A percentile compares a stretch with the other conserved stretches of the same genome.
Conservation (phyloP, 2,329 filamentous ascomycete species). For the Metarhizium rileyi region DNA sequence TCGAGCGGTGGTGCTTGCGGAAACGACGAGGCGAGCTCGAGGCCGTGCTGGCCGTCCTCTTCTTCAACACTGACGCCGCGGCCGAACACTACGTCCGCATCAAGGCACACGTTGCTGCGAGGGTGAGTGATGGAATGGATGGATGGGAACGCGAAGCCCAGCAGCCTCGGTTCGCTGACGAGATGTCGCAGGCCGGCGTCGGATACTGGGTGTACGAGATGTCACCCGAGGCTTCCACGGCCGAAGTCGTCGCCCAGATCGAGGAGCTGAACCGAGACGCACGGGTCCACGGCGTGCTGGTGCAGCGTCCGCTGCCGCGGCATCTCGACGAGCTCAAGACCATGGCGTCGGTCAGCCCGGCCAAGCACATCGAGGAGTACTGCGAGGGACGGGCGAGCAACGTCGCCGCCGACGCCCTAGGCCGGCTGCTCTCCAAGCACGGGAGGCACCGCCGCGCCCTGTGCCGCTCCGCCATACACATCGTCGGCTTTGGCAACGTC, state of each 20-base stretch:
- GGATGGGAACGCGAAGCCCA: no score
- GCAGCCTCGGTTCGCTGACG: no score
- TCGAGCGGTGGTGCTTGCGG: background rate
- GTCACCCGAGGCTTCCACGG: background rate
- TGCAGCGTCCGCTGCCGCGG: background rate
- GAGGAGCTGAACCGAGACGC: background rate
- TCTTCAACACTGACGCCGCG: background rate
- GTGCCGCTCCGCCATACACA: background rate
- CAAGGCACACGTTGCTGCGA: background rate
- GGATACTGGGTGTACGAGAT: background rate
- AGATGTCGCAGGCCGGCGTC: background rate
- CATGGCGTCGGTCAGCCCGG: background rate
- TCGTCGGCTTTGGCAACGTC: background rate
- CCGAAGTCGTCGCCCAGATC: background rate
- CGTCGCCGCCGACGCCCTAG: background rate
- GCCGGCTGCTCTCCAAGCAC: background rate
- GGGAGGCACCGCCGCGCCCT: background rate
- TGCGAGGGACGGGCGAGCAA: background rate
- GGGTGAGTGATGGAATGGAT: no score
- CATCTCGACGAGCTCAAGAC: background rate
- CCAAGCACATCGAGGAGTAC: background rate
- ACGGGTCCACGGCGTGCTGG: background rate
- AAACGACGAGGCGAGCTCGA: background rate
- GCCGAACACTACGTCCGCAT: background rate
- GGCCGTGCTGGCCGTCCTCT: background rate